Percentiles rank a stretch among this genome's conserved stretches.
phyloP scores from a whole-genome alignment of 768 basidiomycete genomes.

The Lentinus tigrinus region DNA sequence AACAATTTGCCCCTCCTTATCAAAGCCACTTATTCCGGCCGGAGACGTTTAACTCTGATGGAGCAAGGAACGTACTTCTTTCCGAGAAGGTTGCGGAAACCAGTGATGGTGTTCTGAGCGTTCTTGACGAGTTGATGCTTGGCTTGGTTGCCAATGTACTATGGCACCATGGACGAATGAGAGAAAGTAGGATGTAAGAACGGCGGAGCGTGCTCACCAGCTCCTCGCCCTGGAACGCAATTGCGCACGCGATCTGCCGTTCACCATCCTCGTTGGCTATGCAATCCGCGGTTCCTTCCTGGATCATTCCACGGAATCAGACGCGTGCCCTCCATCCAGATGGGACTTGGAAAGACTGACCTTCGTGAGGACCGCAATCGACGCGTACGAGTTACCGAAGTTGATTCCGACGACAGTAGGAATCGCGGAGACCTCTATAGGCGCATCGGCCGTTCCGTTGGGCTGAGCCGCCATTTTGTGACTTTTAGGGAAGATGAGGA shows the following conservation, averaged over 20 bases:
- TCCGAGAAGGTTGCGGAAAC: constrained; percentile 90
- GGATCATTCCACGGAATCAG: too few species aligned
- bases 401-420: constrained; percentile 89
- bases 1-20: too few species aligned
- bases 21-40: too few species aligned
- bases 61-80: constrained; percentile 87
- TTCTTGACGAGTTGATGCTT: constrained; percentile 96
- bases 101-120: constrained; percentile 88
- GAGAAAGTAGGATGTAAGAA: too few species aligned
- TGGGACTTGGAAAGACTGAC: constrained; percentile 44
- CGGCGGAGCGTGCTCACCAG: constrained; percentile 53
- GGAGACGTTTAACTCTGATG: too few species aligned
- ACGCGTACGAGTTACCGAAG: constrained; percentile 93
- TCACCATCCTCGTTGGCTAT: constrained; percentile 99
- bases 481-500: neutral
- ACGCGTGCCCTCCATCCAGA: neutral
- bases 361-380: constrained; percentile 94
- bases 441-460: constrained; percentile 52
- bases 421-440: constrained; percentile 30
- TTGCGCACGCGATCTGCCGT: constrained; percentile 93
- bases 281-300: constrained; percentile 92
- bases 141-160: constrained; percentile 97
- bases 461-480: constrained; percentile 40
- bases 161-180: neutral
- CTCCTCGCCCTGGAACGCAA: constrained; percentile 90